Conservation (phyloP, 2,329 filamentous ascomycete genomes). For the Beauveria brongniartii region DNA sequence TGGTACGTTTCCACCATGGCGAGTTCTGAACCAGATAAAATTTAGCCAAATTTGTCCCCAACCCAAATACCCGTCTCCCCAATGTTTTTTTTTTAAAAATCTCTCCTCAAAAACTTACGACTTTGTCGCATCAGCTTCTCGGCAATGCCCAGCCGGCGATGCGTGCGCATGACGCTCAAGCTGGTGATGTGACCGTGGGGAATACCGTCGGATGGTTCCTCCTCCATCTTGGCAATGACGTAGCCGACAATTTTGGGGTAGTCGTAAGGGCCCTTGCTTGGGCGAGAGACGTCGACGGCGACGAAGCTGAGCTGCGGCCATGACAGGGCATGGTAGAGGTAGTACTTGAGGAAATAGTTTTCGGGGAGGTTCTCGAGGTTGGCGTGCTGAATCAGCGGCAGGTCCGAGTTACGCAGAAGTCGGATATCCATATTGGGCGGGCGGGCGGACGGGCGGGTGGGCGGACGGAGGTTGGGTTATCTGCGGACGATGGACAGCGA, state of each 20-base stretch:
- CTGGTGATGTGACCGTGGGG: conserved; percentile 95
- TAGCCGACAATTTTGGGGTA: conserved; percentile 98
- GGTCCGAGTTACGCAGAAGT: conserved; percentile 71
- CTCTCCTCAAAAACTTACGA: conserved; percentile 48
- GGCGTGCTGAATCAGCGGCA: conserved; percentile 90
- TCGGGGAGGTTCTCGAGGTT: conserved; percentile 99
- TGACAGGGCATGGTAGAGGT: conserved; percentile 95
- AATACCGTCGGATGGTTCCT: conserved; percentile 85
- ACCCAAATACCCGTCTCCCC: too few relatives aligned
- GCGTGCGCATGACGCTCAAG: conserved; percentile 92
- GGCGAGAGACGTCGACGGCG: conserved; percentile 81
- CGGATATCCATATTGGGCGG: conserved; percentile 71
- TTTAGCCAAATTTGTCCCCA: neutral
- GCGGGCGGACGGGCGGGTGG: neutral
- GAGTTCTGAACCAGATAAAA: conserved; percentile 27
- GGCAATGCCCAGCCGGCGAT: conserved; percentile 81
- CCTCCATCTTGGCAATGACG: conserved; percentile 99
- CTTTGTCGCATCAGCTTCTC: conserved; percentile 97
- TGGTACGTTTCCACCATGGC: conserved; percentile 95
- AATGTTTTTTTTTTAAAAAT: too few relatives aligned
- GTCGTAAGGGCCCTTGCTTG: conserved; percentile 69
- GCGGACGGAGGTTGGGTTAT: neutral
- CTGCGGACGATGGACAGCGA: neutral
- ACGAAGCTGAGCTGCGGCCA: conserved; percentile 98
- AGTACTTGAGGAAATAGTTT: conserved; percentile 99